These are phyloP conservation scores for Ustilago vetiveriae DNA, from an alignment of 1,284 basidiomycete genomes.

Conservation along the genomic window DNA sequence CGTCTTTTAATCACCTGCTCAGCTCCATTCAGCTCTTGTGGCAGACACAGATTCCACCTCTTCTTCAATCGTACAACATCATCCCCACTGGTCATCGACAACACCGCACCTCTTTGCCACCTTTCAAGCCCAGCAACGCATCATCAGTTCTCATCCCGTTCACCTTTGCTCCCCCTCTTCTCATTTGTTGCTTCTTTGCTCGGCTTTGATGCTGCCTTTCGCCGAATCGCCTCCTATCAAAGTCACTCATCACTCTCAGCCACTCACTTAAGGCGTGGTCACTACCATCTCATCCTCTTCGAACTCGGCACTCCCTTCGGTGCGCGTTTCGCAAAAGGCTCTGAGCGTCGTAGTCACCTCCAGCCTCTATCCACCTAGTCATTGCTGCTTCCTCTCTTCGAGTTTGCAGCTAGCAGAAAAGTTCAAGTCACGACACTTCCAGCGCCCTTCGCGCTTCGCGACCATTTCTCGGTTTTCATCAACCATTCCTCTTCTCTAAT, in stretches of 20 bases:
- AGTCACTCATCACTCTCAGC: constrained; percentile 13
- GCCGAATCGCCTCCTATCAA: constrained; percentile 17
- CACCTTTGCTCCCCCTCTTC: neutral
- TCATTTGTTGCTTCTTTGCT: neutral
- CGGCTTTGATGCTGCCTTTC: constrained; percentile 38
- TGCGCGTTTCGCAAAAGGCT: constrained; percentile 8
- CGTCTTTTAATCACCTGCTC: neutral
- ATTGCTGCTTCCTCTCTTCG: constrained; percentile 14
- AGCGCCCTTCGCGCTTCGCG: constrained; percentile 28
- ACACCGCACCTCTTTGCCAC: constrained; percentile 9
- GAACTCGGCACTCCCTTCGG: neutral
- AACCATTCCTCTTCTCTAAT: constrained; percentile 2
- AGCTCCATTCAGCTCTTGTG: constrained; percentile 30
- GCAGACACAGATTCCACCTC: neutral
- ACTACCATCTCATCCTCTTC: constrained; percentile 1
- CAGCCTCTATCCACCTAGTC: neutral
- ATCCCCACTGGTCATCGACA: no score
- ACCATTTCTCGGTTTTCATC: constrained; percentile 5
- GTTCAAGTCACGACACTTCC: constrained; percentile 8
- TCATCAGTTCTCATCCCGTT: no score
- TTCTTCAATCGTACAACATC: neutral
- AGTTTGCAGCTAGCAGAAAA: constrained; percentile 20
- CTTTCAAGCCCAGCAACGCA: no score
- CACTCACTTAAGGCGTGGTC: constrained; percentile 10
- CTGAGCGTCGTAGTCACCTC: constrained; percentile 15